Evolutionary conservation across 164 flowering plant species (phyloP), one percentile per base, ranked within the genome.

Genomic region (Annona cherimola): DNA sequence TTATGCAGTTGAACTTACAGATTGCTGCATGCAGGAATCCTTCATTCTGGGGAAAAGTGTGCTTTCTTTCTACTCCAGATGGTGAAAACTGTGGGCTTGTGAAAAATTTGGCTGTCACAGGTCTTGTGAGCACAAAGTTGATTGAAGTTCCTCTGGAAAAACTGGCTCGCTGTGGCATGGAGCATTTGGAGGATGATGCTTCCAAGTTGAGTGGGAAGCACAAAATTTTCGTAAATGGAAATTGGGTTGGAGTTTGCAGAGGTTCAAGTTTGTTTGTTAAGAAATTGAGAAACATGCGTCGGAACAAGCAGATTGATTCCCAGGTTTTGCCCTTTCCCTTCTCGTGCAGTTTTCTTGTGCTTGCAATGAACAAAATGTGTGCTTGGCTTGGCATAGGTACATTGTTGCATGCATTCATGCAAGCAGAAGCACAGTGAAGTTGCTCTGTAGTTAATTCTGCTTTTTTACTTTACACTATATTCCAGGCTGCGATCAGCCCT

Each of bases 71-170:
- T 16, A 95, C 98, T 2, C 91, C 93, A 4, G 97, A 93, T 84
- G 96, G 97, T 63, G 99, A 93, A 79, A 93, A 93, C 57, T 95
- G 98, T 79, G 99, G 98, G 59, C 91, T 95, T 64, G 96, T 95
- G n/a, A 95, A 95, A 74, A 93, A 93, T 81, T 78, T 95, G 79
- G 91, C 98, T 0, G 75, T 81, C 68, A 83, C 93, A 12, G 99
- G 93, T 65, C 84, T 93, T 70, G 97, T 95, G 50, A 88, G 88
- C 68, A 85, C 85, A 4, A 75, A 78, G 39, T 42, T 81, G 57
- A 11, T 50, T 71, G 89, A 95, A 43, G 81, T 81, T 19, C n/a
- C 88, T 45, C 20, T 82, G 45, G 86, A 85, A 2, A 78, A 63
- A 42, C 74, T 91, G 69, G 63, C 79, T 5, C 73, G 72, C 41